A percentile compares a stretch with the other conserved stretches of the same genome.
phyloP scores from a whole-genome alignment of 2,329 filamentous ascomycete genomes.

The Fusarium tricinctum region DNA sequence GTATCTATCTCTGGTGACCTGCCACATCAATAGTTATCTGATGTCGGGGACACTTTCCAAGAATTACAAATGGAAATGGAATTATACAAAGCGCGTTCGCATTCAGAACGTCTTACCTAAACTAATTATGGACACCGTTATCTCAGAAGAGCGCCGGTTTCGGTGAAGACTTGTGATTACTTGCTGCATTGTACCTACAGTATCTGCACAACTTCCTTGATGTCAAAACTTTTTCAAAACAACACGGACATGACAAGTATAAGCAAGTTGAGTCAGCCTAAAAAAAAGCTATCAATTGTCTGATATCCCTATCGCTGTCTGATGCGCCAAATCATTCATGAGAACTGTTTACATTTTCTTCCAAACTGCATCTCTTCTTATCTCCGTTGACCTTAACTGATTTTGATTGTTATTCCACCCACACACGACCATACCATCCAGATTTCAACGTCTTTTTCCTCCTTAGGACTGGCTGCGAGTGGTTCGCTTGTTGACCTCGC shows the following conservation, averaged over 20 bases:
- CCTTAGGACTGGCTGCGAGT: conserved; percentile 69
- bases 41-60: conserved; percentile 16
- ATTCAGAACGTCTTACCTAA: neutral
- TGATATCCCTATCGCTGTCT: conserved; percentile 37
- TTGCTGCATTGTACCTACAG: neutral
- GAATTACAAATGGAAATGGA: conserved; percentile 3
- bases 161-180: conserved; percentile 2
- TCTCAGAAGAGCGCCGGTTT: conserved; percentile 22
- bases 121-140: neutral
- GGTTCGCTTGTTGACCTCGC: conserved; percentile 74
- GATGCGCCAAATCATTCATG: conserved; percentile 40
- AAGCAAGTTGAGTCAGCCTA: conserved; percentile 17
- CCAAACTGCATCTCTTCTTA: conserved; percentile 26
- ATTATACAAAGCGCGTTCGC: conserved; percentile 15
- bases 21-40: conserved; percentile 9
- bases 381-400: conserved; percentile 12
- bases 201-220: conserved; percentile 14
- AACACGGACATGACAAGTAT: neutral
- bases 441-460: neutral
- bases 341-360: conserved; percentile 42
- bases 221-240: conserved; percentile 4
- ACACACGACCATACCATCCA: conserved; percentile 8
- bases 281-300: conserved; percentile 36
- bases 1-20: conserved; percentile 20
- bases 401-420: conserved; percentile 20